Evolutionary conservation across 78 protist species (phyloP), one percentile per base, ranked within the genome.

Genomic region (Chrysochromulina parva): DNA sequence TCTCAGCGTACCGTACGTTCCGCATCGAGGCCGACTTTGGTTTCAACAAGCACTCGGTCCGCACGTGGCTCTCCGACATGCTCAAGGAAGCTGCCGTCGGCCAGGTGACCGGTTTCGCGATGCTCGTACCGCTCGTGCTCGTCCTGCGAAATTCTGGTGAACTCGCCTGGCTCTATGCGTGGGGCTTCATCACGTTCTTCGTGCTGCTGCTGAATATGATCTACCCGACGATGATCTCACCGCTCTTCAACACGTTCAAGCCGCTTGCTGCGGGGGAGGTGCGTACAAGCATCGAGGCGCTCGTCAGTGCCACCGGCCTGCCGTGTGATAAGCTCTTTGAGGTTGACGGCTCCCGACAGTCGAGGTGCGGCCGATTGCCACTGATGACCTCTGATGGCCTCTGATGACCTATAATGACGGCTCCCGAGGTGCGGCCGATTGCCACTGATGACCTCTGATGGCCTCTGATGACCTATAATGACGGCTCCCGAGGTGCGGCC

Each of bases 191-290:
- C 48, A 1, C 81, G 55, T 38, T 6, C 47, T 10, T 96, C 76
- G 48, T 92, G 62, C 48, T 96, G 26, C 22, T 84, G 28, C 6
- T 91, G 55, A 53, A 92, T 24, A 84, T 92, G n/a, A 52, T 96
- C 58, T 95, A 88, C 94, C 97, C 96, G 52, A 78, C n/a, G 22
- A 55, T 88, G 80, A 96, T 97, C 69, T 93, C 93, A 71, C 97
- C 98, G 48, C 85, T 97, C 62, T 97, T 97, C 91, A 96, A 97
- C 90, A 93, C 81, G 60, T 94, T 92, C 91, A 52, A 78, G 14
- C 59, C 62, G 50, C 92, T 89, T 16, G 47, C 89, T 17, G 62
- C 22, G 26, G 73, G 89, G 7, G 28, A 67, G 14, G 88, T 92
- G 52, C 54, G 50, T 3, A 11, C 28, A 38, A 28, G 26, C 62